Base-by-base conservation (phyloP, 768 basidiomycete species). In the Naganishia kalamii region DNA sequence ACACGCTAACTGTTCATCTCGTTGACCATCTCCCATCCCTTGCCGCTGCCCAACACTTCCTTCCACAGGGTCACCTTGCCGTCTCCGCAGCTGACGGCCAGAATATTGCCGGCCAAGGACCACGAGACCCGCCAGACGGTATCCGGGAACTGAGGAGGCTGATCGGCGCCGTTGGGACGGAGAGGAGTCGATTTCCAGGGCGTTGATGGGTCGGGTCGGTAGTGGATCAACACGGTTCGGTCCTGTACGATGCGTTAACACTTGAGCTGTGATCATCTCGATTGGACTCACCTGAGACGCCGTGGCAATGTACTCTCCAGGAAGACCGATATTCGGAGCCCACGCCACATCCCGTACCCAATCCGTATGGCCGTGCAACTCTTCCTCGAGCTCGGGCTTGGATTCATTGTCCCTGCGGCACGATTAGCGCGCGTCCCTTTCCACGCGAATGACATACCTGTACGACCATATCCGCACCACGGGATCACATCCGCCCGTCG, bases 341-440 rank as follows among this genome's bases (percentile, higher is more conserved):
- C 93, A 98, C 0, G 94, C 90, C n/a, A 97, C 93, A 75, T 98
- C 94, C 50, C 94, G 84, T 23, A 99, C 93, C 94, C 94, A 99
- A 78, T 99, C 94, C 0, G 88, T 84, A 78, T 99, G 94, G 0
- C 91, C 92, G 54, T 90, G 89, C 25, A 99, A 84, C 0, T 83
- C 85, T 72, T 94, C 92, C 71, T 91, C 90, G 15, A 84, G 82
- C 92, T 93, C 97, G 8, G 88, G 85, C 77, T 92, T 88, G 10
- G 86, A 83, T 60, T 90, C 88, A 60, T 93, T 90, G 67, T 87
- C 85, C 44, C 66, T 67, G 41, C 10, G 13, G 21, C 19, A 6
- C 8, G 4, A 46, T n/a, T n/a, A 19, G 41, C 5, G 30, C n/a
- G 19, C 25, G 51, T 32, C 32, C n/a, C 15, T 35, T n/a, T 6